Evolutionary conservation across 495 filamentous ascomycete genomes (phyloP), one percentile per base, ranked within the genome.

Genomic region (Emericellopsis terricola): DNA sequence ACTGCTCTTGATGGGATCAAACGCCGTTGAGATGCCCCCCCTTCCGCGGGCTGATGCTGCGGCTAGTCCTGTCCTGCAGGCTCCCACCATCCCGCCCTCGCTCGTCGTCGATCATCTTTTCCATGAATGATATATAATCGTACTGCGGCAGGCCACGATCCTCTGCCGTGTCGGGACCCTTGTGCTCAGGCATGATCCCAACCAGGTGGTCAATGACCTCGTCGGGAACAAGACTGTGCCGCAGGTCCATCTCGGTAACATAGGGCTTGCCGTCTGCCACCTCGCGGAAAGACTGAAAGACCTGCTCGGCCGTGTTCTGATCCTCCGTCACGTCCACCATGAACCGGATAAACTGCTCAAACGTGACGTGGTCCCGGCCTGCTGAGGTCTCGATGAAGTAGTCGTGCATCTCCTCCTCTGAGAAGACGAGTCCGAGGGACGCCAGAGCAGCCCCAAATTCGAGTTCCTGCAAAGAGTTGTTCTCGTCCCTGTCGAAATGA

Each of bases 321-420:
- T 97, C 89, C 53, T 97, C 89, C 1, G 91, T 96, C 26, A 93
- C 87, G 44, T 85, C 82, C 6, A 97, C 89, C 89, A 97, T 97
- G 59, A 96, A 97, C 15, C 79, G 70, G 53, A 97, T 97, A 50
- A 97, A 97, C 53, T 94, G 91, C 58, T 97, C 89, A 49, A 97
- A 97, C 7, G 80, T 87, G 33, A 97, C 89, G 39, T 76, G 68
- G 42, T 72, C 66, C 24, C 67, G 63, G 1, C 76, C 73, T 18
- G 61, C 77, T 38, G 80, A 81, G n/a, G 82, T 84, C 16, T 78
- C 74, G 18, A 73, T 44, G 48, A 91, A 96, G 38, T 85, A 82
- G 20, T 82, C 69, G 47, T 94, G 84, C 91, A 94, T 96, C 56
- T 97, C 89, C 11, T 81, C 71, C 45, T 94, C 85, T 44, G 87